Conservation (phyloP, 176 grass and related monocot species). For the Musa beccarii region DNA sequence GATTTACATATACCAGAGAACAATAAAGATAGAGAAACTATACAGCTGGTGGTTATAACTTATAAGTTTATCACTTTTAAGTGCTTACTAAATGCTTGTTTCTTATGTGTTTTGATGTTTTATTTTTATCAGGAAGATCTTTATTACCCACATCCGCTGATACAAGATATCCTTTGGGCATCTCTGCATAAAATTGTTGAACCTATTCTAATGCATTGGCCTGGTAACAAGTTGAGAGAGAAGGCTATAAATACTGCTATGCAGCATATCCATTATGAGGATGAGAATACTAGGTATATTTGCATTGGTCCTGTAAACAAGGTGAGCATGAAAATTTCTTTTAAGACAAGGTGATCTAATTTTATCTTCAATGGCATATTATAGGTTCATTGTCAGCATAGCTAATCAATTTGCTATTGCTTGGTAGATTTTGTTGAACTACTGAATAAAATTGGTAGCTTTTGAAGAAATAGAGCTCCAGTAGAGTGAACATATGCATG, state of each 20-base stretch:
- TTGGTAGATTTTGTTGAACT: too few relatives aligned
- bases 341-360: background rate
- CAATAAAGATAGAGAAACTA: too few relatives aligned
- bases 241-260: constrained; percentile 66
- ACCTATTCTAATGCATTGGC: constrained; percentile 74
- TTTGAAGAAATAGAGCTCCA: too few relatives aligned
- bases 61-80: background rate
- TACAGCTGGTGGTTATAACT: too few relatives aligned
- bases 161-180: constrained; percentile 92
- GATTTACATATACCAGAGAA: too few relatives aligned
- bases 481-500: too few relatives aligned
- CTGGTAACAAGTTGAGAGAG: constrained; percentile 72
- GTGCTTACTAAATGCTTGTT: background rate
- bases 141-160: constrained; percentile 81
- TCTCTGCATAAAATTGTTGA: constrained; percentile 92
- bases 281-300: constrained; percentile 90
- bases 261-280: constrained; percentile 94
- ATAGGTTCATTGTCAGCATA: too few relatives aligned
- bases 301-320: constrained; percentile 98
- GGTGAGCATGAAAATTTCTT: constrained; percentile 25
- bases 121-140: constrained; percentile 75
- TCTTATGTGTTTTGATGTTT: background rate
- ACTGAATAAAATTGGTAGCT: too few relatives aligned
- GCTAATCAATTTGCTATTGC: too few relatives aligned
- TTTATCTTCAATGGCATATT: background rate